Conservation (phyloP, 176 grass and related monocot genomes). For the Oryza australiensis region DNA sequence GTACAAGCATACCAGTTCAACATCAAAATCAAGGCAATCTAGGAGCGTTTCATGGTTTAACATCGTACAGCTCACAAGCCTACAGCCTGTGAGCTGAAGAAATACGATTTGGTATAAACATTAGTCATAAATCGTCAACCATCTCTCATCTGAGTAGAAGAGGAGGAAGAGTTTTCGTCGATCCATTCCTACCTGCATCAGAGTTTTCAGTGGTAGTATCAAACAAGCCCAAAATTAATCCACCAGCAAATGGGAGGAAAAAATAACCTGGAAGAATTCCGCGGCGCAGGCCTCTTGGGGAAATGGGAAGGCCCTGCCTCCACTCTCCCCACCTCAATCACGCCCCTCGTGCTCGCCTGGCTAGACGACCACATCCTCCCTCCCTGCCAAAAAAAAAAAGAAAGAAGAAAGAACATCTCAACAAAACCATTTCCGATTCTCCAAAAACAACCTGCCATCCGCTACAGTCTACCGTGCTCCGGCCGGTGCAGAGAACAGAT, state of each 20-base stretch:
- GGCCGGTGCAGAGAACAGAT: too few species aligned
- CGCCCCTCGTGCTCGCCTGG: conserved; percentile 80
- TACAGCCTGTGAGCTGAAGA: not conserved
- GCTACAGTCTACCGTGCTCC: too few species aligned
- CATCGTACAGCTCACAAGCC: not conserved
- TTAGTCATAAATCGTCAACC: not conserved
- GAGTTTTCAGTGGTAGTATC: too few species aligned
- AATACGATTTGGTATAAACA: not conserved
- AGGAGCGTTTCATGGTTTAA: not conserved
- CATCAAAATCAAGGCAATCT: not conserved
- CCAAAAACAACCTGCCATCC: not conserved
- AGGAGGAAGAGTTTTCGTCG: too few species aligned
- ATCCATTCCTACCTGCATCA: not conserved
- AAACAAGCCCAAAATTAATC: not conserved
- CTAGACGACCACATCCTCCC: conserved; percentile 70
- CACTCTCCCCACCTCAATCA: conserved; percentile 55
- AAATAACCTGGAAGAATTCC: conserved; percentile 20
- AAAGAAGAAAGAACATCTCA: not conserved
- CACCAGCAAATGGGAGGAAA: not conserved
- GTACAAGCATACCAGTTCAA: not conserved
- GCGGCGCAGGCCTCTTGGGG: conserved; percentile 40
- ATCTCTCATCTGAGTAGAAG: not conserved
- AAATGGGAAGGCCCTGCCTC: conserved; percentile 65
- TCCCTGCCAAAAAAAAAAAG: conserved; percentile 1
- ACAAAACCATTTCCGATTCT: not conserved